These are phyloP conservation scores for Ceratobasidium sp. DNA, from an alignment of 1,284 basidiomycete species.

Conservation along the genomic window DNA sequence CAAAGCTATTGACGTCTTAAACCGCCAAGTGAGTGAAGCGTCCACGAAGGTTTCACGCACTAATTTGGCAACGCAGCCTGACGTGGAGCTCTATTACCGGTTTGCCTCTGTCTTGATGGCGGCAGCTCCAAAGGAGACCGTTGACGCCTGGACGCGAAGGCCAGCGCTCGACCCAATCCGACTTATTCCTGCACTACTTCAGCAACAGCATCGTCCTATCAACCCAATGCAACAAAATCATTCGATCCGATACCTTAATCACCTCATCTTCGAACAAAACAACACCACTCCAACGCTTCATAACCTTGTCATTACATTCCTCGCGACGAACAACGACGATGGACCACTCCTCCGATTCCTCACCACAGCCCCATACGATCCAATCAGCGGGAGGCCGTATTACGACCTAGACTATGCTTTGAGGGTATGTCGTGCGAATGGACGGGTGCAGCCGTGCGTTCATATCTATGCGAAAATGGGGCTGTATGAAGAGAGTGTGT, in stretches of 20 bases:
- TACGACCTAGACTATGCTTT: conserved; percentile 98
- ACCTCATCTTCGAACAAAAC: conserved; percentile 79
- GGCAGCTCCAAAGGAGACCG: conserved; percentile 84
- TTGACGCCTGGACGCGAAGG: conserved; percentile 91
- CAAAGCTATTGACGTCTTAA: conserved; percentile 87
- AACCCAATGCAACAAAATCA: conserved; percentile 79
- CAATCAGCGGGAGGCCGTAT: conserved; percentile 84
- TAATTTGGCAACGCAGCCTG: conserved; percentile 57
- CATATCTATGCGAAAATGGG: conserved; percentile 99
- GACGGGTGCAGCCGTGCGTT: conserved; percentile 88
- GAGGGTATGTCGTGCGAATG: conserved; percentile 83
- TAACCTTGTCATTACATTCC: conserved; percentile 91
- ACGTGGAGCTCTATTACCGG: conserved; percentile 91
- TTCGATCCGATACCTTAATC: conserved; percentile 85
- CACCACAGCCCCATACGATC: conserved; percentile 80
- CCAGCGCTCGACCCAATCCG: conserved; percentile 78
- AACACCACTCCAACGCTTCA: conserved; percentile 88
- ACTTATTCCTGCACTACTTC: conserved; percentile 88
- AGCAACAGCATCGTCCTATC: conserved; percentile 71
- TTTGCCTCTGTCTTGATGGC: conserved; percentile 89
- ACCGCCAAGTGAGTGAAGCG: conserved; percentile 69
- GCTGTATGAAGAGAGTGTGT: conserved; percentile 93
- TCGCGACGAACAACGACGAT: conserved; percentile 65
- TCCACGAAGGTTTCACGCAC: neutral
- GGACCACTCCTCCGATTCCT: conserved; percentile 85